Conservation (phyloP, 2,329 filamentous ascomycete genomes). For the Corinectria fuckeliana region DNA sequence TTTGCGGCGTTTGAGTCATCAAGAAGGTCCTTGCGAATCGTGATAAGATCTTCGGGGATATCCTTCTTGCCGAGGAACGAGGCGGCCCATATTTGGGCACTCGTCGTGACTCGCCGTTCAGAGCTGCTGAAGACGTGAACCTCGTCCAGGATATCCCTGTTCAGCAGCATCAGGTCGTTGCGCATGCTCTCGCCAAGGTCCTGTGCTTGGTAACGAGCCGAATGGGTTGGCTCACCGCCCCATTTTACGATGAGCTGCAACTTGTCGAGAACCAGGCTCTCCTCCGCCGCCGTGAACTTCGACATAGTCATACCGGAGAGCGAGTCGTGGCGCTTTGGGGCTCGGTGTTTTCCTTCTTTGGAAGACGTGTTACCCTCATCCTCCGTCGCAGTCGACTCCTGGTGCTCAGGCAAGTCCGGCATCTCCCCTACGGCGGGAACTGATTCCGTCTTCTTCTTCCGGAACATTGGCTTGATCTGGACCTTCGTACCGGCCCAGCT, state of each 20-base stretch:
- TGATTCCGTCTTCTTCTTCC: conserved; percentile 79
- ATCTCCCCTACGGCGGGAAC: conserved; percentile 47
- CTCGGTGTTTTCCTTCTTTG: conserved; percentile 29
- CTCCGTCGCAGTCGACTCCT: conserved; percentile 32
- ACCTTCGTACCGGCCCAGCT: conserved; percentile 96
- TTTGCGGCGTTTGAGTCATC: conserved; percentile 99
- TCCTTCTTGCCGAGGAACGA: conserved; percentile 90
- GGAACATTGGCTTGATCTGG: conserved; percentile 99
- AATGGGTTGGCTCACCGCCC: conserved; percentile 98
- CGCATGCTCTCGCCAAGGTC: conserved; percentile 96
- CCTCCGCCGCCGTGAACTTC: conserved; percentile 90
- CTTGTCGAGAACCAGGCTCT: conserved; percentile 93
- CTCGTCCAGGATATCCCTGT: conserved; percentile 88
- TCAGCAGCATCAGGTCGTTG: conserved; percentile 91
- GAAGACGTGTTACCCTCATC: conserved; percentile 32
- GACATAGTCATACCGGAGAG: conserved; percentile 91
- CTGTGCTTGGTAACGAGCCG: conserved; percentile 92
- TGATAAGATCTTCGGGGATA: conserved; percentile 83
- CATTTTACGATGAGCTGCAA: conserved; percentile 98
- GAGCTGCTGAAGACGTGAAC: conserved; percentile 96
- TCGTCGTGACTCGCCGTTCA: conserved; percentile 91
- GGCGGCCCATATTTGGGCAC: conserved; percentile 93
- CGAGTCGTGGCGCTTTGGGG: conserved; percentile 77
- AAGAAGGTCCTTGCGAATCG: conserved; percentile 89
- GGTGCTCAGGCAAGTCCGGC: conserved; percentile 39